Conservation (phyloP, 495 filamentous ascomycete genomes). For the Podospora anserina region DNA sequence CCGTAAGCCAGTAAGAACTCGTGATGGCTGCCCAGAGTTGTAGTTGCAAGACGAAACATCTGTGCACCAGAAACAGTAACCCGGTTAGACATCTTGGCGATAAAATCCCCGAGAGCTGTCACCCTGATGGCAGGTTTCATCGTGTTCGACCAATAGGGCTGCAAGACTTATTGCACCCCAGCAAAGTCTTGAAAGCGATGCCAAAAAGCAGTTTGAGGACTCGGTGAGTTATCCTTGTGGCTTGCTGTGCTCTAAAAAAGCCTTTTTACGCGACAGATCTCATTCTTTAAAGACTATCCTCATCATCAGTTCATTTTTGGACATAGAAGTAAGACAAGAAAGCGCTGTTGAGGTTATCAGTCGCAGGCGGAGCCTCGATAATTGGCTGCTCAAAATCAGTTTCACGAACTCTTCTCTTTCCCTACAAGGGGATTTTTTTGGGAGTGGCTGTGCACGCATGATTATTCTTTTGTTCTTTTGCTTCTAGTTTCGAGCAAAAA, state of each 20-base stretch:
- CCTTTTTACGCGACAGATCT: too few species aligned
- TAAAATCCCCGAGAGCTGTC: background rate
- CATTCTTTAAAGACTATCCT: too few species aligned
- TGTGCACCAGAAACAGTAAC: constrained; percentile 2
- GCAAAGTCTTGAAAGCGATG: background rate
- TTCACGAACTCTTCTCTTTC: background rate
- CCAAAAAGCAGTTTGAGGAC: too few species aligned
- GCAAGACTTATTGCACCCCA: background rate
- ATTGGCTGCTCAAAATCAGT: background rate
- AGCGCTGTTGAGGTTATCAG: background rate
- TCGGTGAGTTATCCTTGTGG: too few species aligned
- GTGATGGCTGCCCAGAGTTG: background rate
- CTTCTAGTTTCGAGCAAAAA: constrained; percentile 2
- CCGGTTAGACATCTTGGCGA: background rate
- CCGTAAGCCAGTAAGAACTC: background rate
- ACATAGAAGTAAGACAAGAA: background rate
- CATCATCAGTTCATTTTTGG: background rate
- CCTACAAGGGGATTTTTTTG: background rate
- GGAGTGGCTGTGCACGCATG: background rate
- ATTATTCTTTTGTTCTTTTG: background rate
- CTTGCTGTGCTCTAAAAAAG: too few species aligned
- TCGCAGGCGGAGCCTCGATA: background rate
- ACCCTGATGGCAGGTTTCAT: background rate
- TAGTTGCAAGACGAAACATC: background rate
- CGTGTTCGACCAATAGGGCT: background rate